phyloP scores from a whole-genome alignment of 495 filamentous ascomycete species.

The Letharia columbiana region DNA sequence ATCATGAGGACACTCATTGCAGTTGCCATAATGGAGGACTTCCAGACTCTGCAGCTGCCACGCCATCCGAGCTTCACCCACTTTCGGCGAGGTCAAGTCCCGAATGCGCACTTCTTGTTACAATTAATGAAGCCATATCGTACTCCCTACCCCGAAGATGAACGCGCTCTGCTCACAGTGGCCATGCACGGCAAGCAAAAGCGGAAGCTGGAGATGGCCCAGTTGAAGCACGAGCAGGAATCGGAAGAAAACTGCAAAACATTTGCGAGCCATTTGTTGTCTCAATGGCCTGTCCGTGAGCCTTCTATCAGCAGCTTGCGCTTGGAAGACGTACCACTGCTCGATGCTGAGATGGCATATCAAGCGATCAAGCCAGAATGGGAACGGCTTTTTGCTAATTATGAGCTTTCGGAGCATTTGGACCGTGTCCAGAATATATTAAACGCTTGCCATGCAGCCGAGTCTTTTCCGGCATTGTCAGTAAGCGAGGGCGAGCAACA shows the following conservation, averaged over 20 bases:
- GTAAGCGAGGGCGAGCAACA: background rate
- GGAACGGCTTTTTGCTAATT: slow-evolving; percentile 39
- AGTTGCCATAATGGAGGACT: slow-evolving; percentile 30
- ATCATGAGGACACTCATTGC: slow-evolving; percentile 33
- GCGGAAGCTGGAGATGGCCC: slow-evolving; percentile 21
- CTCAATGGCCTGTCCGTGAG: slow-evolving; percentile 36
- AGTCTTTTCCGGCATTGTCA: background rate
- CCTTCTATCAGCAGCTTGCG: slow-evolving; percentile 25
- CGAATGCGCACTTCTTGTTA: slow-evolving; percentile 22
- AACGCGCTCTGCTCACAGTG: slow-evolving; percentile 22
- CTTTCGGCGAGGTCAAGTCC: slow-evolving; percentile 26
- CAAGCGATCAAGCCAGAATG: slow-evolving; percentile 40
- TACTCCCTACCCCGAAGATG: slow-evolving; percentile 21
- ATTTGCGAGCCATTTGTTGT: slow-evolving; percentile 29
- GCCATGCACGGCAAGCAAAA: slow-evolving; percentile 23
- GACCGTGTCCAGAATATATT: slow-evolving; percentile 34
- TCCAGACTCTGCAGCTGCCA: slow-evolving; percentile 32
- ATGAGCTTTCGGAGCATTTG: slow-evolving; percentile 38
- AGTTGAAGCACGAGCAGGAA: slow-evolving; percentile 26
- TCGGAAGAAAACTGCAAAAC: slow-evolving; percentile 24
- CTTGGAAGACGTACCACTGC: slow-evolving; percentile 20
- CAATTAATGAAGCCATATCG: slow-evolving; percentile 26
- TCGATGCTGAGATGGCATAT: slow-evolving; percentile 34
- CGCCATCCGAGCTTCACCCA: slow-evolving; percentile 26
- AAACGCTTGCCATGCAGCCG: slow-evolving; percentile 14